These are phyloP conservation scores for Nepenthes gracilis DNA, from an alignment of 148 eudicot species.

Conservation along the genomic window DNA sequence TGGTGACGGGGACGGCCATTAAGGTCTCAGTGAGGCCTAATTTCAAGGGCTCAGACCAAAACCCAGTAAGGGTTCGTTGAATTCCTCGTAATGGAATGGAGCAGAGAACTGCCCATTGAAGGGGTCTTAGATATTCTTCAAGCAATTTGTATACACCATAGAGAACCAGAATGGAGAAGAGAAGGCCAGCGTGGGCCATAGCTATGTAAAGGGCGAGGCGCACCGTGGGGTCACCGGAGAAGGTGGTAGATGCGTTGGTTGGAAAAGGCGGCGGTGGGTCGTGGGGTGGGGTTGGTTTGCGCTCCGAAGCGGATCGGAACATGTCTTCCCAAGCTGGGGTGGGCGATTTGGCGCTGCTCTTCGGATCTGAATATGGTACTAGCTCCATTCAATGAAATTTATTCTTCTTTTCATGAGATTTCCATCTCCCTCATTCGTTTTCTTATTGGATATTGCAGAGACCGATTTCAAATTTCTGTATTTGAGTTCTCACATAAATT, in stretches of 20 bases:
- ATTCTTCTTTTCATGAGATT: not conserved
- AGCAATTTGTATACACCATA: slow-evolving; percentile 56
- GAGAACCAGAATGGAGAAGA: slow-evolving; percentile 46
- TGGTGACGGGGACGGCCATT: slow-evolving; percentile 56
- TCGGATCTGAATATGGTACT: slow-evolving; percentile 51
- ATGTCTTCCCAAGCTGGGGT: slow-evolving; percentile 60
- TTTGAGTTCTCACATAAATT: not conserved
- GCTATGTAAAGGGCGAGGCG: slow-evolving; percentile 73
- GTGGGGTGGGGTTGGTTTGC: slow-evolving; percentile 24
- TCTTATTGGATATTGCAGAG: not conserved
- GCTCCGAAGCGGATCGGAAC: slow-evolving; percentile 65
- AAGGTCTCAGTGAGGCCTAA: slow-evolving; percentile 74
- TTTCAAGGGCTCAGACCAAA: slow-evolving; percentile 73
- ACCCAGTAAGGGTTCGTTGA: slow-evolving; percentile 63
- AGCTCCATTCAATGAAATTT: slow-evolving; percentile 31
- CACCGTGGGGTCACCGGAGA: slow-evolving; percentile 61
- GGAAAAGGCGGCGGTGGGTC: slow-evolving; percentile 17
- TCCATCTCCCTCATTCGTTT: not conserved
- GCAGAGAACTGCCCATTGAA: slow-evolving; percentile 82
- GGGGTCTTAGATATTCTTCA: slow-evolving; percentile 69
- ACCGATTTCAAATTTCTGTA: not conserved
- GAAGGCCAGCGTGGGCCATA: slow-evolving; percentile 83
- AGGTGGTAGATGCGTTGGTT: slow-evolving; percentile 10
- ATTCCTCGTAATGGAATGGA: slow-evolving; percentile 80
- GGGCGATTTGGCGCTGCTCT: slow-evolving; percentile 16